phyloP scores from a whole-genome alignment of 1,139 yeast species.

The Debaryomyces sp. region DNA sequence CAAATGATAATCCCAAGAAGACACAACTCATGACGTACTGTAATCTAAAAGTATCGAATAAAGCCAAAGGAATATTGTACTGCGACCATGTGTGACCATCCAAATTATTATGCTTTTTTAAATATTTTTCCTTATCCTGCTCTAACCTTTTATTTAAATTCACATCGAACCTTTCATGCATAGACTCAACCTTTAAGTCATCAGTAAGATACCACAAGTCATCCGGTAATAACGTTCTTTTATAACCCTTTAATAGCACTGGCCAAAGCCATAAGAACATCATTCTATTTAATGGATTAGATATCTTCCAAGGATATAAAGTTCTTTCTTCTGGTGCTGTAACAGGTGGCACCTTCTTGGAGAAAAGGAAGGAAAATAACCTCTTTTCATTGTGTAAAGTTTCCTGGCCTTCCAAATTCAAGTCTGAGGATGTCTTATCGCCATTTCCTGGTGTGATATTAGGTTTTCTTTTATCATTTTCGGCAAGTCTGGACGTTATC shows the following conservation, averaged over 20 bases:
- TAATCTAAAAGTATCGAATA: conserved; percentile 40
- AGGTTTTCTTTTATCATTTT: background rate
- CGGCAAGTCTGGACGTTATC: background rate
- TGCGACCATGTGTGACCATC: conserved; percentile 40
- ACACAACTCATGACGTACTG: conserved; percentile 39
- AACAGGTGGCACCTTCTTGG: conserved; percentile 39
- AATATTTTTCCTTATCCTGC: conserved; percentile 26
- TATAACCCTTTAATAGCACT: conserved; percentile 42
- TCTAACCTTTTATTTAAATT: conserved; percentile 26
- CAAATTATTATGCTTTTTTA: conserved; percentile 25
- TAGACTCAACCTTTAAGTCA: conserved; percentile 40
- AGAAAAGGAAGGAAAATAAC: conserved; percentile 35
- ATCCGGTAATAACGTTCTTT: conserved; percentile 42
- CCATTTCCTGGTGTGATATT: background rate
- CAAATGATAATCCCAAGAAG: conserved; percentile 40
- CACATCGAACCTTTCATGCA: conserved; percentile 36
- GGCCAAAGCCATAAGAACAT: conserved; percentile 49
- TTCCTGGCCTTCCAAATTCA: conserved; percentile 14
- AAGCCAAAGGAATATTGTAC: conserved; percentile 36
- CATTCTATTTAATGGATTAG: conserved; percentile 28
- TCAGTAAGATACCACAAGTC: conserved; percentile 45
- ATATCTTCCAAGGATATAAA: conserved; percentile 39
- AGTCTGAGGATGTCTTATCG: background rate
- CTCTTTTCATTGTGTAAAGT: conserved; percentile 31
- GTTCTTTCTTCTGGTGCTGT: conserved; percentile 39